Base-by-base conservation (phyloP, 371 early-diverging fungal species). In the Gilbertella persicaria region DNA sequence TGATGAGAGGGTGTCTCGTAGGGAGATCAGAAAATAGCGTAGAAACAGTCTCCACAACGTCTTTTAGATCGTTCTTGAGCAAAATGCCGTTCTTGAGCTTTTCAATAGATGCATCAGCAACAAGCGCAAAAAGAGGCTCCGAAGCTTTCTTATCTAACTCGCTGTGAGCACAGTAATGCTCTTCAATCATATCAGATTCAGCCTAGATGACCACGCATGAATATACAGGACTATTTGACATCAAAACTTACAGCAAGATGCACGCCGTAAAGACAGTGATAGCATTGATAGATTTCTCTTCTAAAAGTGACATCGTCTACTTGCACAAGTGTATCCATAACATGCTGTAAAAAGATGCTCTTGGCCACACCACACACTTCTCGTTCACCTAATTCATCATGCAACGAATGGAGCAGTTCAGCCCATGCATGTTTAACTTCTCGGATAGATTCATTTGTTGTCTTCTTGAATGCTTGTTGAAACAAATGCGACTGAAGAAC, bases 251-350 rank as follows among this genome's bases (percentile, higher is more conserved):
- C 84, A 25, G 77, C 75, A 20, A 84, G 60, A 42, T 72, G 70
- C 3, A 85, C 71, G 17, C 83, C 84, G 50, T 87, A 87, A 4
- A 87, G 61, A 45, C 90, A 89, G 50, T 83, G 80, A 52, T 85
- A 87, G 47, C 83, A 82, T 62, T 89, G 90, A 39, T 84, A 86
- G 12, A 85, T 51, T 7, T 78, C 78, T 16, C 62, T 50, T 14
- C 71, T 67, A 14, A 64, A 60, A 17, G 60, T 39, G 8, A 35
- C 30, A 17, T 55, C 46, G 21, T 65, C 59, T 3, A 60, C 39
- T 39, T 53, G 40, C 0, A 51, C 35, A 3, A 73, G 30, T 2
- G 66, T 51, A 0, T 43, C 24, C 19, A 71, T 30, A 7, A 68
- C 35, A 42, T 72, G 59, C 16, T 65, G 58, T 20, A 78, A 46